These are phyloP conservation scores for Nigrospora osmanthi DNA, from an alignment of 2,329 filamentous ascomycete genomes.

Conservation along the genomic window DNA sequence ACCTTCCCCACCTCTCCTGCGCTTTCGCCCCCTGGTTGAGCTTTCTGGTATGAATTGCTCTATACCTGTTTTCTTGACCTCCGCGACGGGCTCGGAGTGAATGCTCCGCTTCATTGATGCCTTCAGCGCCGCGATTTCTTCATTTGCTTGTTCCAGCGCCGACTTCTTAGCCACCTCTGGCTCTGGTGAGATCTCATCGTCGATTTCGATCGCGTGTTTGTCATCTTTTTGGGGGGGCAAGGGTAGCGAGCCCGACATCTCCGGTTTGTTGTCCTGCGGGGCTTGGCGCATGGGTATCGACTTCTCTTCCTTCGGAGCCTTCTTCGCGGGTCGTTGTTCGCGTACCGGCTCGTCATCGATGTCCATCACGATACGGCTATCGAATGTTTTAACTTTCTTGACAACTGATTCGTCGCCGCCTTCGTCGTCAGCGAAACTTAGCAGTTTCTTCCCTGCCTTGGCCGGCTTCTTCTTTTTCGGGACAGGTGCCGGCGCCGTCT, in stretches of 20 bases:
- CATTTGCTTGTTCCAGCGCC: conserved; percentile 63
- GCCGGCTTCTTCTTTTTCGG: conserved; percentile 59
- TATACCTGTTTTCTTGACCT: conserved; percentile 58
- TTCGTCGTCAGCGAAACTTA: conserved; percentile 72
- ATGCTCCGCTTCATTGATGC: conserved; percentile 69
- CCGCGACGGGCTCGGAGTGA: conserved; percentile 38
- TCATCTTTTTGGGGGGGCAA: conserved; percentile 1
- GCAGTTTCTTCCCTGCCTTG: conserved; percentile 66
- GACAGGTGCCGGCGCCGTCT: conserved; percentile 32
- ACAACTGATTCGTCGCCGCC: conserved; percentile 52
- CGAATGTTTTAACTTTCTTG: conserved; percentile 68
- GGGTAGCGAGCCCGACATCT: conserved; percentile 7
- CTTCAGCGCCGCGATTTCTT: conserved; percentile 73
- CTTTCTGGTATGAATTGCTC: conserved; percentile 69
- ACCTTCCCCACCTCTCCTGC: conserved; percentile 49
- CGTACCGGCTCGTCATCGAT: conserved; percentile 31
- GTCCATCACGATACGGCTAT: conserved; percentile 64
- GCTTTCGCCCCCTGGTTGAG: conserved; percentile 63
- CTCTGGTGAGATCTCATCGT: conserved; percentile 27
- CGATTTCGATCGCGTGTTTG: conserved; percentile 10
- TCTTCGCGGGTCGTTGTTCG: conserved; percentile 18
- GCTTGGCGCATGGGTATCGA: conserved; percentile 18
- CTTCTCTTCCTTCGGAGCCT: conserved; percentile 18
- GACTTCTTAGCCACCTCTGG: conserved; percentile 31
- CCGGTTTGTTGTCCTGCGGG: conserved; percentile 9